A percentile compares a stretch with the other conserved stretches of the same genome.
phyloP scores from a whole-genome alignment of 441 rosid species.

The Gossypium trilobum region DNA sequence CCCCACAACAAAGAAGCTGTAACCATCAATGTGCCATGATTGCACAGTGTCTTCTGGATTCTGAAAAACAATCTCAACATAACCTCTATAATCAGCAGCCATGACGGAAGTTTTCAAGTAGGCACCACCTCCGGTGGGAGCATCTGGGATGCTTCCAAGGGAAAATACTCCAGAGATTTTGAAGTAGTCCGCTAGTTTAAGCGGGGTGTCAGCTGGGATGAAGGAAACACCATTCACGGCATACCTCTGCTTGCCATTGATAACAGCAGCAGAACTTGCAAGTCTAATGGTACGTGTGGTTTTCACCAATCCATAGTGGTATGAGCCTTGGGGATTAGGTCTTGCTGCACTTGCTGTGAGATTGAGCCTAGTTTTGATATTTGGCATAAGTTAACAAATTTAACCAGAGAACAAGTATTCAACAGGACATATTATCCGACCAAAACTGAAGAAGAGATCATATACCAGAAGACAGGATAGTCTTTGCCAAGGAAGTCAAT shows the following conservation, averaged over 20 bases:
- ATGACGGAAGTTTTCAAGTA: constrained; percentile 56
- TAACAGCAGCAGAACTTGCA: constrained; percentile 43
- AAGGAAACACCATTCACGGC: constrained; percentile 67
- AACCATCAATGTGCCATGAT: constrained; percentile 68
- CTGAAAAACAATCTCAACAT: constrained; percentile 52
- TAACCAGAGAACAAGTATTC: not conserved
- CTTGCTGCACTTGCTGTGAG: constrained; percentile 69
- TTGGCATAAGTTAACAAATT: not conserved
- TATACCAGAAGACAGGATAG: not conserved
- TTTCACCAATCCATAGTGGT: constrained; percentile 64
- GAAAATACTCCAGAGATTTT: constrained; percentile 55
- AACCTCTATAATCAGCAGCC: constrained; percentile 54
- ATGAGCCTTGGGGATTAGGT: constrained; percentile 80
- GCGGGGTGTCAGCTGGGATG: constrained; percentile 59
- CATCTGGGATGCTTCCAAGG: constrained; percentile 52
- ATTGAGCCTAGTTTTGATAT: constrained; percentile 34
- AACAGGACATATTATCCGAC: not conserved
- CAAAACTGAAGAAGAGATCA: not conserved
- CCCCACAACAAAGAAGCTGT: constrained; percentile 61
- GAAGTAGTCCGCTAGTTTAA: constrained; percentile 69
- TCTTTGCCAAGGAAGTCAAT: not conserved
- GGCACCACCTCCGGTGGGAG: constrained; percentile 37
- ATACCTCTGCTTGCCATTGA: constrained; percentile 58
- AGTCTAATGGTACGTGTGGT: constrained; percentile 41
- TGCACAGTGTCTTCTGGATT: constrained; percentile 52